Conservation (phyloP, 1,284 basidiomycete species). For the Sporisorium graminicola region DNA sequence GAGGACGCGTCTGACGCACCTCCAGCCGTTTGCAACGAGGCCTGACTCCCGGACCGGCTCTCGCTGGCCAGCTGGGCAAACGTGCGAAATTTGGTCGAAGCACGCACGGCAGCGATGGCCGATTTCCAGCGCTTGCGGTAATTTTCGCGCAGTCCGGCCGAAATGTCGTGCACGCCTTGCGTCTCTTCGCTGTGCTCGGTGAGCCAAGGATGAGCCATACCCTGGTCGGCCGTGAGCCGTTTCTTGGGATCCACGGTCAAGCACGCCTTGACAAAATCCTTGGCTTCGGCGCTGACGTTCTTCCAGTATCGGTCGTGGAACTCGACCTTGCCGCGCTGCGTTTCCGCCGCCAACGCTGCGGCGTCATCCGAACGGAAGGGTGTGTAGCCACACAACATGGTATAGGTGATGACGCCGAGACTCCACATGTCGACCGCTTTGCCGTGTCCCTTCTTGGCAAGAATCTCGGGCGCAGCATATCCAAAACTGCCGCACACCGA, state of each 20-base stretch:
- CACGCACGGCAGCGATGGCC: constrained; percentile 67
- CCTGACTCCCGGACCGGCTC: constrained; percentile 19
- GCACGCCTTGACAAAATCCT: constrained; percentile 83
- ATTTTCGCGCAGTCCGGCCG: constrained; percentile 68
- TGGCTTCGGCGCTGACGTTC: constrained; percentile 83
- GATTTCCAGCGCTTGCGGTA: constrained; percentile 67
- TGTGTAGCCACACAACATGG: constrained; percentile 69
- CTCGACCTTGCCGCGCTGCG: constrained; percentile 82
- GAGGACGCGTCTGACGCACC: neutral
- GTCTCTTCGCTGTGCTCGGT: constrained; percentile 43
- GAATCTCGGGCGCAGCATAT: constrained; percentile 89
- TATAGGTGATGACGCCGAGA: constrained; percentile 90
- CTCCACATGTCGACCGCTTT: constrained; percentile 95
- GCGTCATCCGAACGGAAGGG: constrained; percentile 90
- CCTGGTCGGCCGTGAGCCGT: constrained; percentile 82
- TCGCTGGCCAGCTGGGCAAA: constrained; percentile 54
- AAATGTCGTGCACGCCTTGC: constrained; percentile 59
- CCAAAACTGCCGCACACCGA: constrained; percentile 90
- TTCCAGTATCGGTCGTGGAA: constrained; percentile 91
- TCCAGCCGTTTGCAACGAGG: constrained; percentile 10
- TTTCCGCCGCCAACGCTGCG: constrained; percentile 82
- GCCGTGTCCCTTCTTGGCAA: constrained; percentile 85
- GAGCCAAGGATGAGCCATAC: constrained; percentile 75
- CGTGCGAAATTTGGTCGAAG: constrained; percentile 64
- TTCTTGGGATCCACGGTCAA: constrained; percentile 80